Base-by-base conservation (phyloP, 2,329 filamentous ascomycete species). In the Colletotrichum sp. region DNA sequence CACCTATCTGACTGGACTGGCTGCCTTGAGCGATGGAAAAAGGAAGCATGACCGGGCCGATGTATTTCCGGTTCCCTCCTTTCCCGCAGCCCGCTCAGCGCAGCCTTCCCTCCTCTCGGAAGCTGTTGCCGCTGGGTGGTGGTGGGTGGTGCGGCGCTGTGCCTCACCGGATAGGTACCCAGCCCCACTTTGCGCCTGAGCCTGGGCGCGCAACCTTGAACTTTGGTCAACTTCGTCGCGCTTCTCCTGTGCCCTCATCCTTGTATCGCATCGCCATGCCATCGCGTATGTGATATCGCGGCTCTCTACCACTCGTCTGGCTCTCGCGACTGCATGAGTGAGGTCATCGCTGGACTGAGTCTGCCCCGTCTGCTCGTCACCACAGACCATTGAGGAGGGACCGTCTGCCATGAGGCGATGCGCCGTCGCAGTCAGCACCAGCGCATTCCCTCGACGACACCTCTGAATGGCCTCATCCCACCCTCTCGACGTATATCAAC, bases 211-310 rank as follows among this genome's bases (percentile, higher is more conserved):
- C 36, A 55, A 64, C 68, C 24, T 48, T 63, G 26, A 73, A 67
- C 63, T 75, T 48, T 73, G 69, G 69, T 66, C 69, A 67, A 72
- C 73, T 75, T 72, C 69, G 69, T 75, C 73, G 73, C 73, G 73
- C 69, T 75, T 48, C 43, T 67, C 39, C 67, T 32, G 67, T 70
- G n/a, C 64, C 69, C 69, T 73, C 73, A 75, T 75, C 73, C 73
- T 30, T 55, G 72, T 13, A 57, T n/a, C 52, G 26, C 34, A 34
- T 15, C 26, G 55, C 21, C 61, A 43, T 66, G 48, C 36, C 72
- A 61, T 39, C 34, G 30, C 52, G 39, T 55, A 15, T 7, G 28
- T 43, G 24, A 64, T 26, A 72, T 60, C 55, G n/a, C 61, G 39
- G 48, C 59, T 55, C 43, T 43, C 28, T 48, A 15, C 26, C 24